Conservation (phyloP, 768 basidiomycete species). For the Piloderma croceum region DNA sequence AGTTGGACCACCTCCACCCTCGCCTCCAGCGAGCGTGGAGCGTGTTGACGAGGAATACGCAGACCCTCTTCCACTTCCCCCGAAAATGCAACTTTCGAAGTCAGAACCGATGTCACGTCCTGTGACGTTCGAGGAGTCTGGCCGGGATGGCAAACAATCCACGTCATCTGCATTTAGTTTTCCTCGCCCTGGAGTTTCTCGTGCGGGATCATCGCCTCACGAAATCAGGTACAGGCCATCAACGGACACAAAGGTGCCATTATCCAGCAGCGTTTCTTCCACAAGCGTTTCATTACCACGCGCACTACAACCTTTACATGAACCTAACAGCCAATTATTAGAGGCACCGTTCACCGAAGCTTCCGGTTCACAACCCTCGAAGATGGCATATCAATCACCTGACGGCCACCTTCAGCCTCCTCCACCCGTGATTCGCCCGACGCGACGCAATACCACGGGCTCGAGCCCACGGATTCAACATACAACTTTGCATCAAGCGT, state of each 20-base stretch:
- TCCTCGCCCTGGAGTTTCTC: constrained; percentile 11
- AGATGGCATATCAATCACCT: constrained; percentile 25
- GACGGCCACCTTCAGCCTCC: constrained; percentile 55
- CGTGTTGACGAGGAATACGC: constrained; percentile 23
- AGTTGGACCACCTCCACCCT: constrained; percentile 56
- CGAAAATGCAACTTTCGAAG: constrained; percentile 12
- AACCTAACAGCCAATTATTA: constrained; percentile 1
- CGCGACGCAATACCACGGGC: constrained; percentile 70
- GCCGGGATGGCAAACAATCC: constrained; percentile 24
- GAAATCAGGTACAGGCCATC: constrained; percentile 41
- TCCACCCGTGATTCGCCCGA: constrained; percentile 30
- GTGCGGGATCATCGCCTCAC: constrained; percentile 9
- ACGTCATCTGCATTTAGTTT: constrained; percentile 22
- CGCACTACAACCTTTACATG: background rate
- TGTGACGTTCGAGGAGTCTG: constrained; percentile 30
- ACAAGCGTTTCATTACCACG: background rate
- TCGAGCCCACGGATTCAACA: constrained; percentile 31
- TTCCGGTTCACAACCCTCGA: constrained; percentile 19
- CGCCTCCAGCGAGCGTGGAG: constrained; percentile 40
- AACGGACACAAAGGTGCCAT: constrained; percentile 42
- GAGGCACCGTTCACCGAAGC: constrained; percentile 20
- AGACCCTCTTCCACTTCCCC: constrained; percentile 26
- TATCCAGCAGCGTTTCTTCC: constrained; percentile 19
- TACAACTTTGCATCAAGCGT: constrained; percentile 28
- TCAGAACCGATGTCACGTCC: constrained; percentile 20